Evolutionary conservation across 495 filamentous ascomycete species (phyloP).

Genomic region (Physcia stellaris): DNA sequence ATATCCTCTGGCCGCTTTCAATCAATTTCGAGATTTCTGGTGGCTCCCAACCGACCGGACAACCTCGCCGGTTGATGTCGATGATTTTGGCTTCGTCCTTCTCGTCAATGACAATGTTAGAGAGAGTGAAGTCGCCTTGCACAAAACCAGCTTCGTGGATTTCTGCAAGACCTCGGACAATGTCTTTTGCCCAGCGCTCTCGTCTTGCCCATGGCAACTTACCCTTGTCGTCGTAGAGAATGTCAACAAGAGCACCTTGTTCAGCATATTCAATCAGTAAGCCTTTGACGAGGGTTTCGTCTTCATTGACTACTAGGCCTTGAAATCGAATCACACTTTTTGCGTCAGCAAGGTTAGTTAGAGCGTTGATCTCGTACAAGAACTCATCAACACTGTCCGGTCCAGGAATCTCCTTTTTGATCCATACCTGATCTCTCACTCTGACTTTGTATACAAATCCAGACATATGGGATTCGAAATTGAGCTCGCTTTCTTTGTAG

Average conservation of each 20-base stretch:
- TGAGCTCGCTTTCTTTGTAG: slow-evolving; percentile 50
- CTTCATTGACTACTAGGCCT: slow-evolving; percentile 78
- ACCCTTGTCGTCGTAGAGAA: slow-evolving; percentile 62
- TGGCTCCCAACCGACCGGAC: slow-evolving; percentile 95
- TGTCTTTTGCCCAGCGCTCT: slow-evolving; percentile 86
- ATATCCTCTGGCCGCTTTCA: slow-evolving; percentile 80
- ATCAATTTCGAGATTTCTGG: slow-evolving; percentile 83
- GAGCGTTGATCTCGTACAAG: slow-evolving; percentile 92
- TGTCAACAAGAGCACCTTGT: slow-evolving; percentile 78
- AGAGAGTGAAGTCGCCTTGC: slow-evolving; percentile 92
- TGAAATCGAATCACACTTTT: slow-evolving; percentile 76
- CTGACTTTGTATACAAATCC: slow-evolving; percentile 95
- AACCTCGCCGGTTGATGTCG: slow-evolving; percentile 93
- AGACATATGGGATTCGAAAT: slow-evolving; percentile 85
- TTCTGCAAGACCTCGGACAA: slow-evolving; percentile 77
- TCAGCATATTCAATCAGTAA: slow-evolving; percentile 83
- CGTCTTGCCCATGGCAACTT: slow-evolving; percentile 60
- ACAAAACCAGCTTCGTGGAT: slow-evolving; percentile 96
- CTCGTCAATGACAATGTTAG: slow-evolving; percentile 88
- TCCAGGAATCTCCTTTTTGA: slow-evolving; percentile 97
- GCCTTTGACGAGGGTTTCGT: slow-evolving; percentile 63
- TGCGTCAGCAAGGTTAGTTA: slow-evolving; percentile 60
- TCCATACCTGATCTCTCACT: slow-evolving; percentile 51
- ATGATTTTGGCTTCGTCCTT: slow-evolving; percentile 87
- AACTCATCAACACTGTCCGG: slow-evolving; percentile 96